phyloP scores from a whole-genome alignment of 2,329 filamentous ascomycete genomes.

The Diaporthe sp. region DNA sequence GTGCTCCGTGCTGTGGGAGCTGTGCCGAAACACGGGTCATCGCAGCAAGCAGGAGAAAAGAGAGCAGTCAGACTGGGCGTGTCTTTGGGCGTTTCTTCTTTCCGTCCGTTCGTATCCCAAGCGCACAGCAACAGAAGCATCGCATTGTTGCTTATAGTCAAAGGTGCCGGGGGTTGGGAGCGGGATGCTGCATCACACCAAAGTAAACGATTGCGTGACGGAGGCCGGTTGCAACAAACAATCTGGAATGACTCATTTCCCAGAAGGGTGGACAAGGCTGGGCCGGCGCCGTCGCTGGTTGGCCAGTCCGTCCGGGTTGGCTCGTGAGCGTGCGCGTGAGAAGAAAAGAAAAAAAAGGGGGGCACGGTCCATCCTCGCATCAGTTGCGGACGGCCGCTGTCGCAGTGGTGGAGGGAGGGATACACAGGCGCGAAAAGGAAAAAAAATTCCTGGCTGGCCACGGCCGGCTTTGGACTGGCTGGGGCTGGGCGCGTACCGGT shows the following conservation, averaged over 20 bases:
- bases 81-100: neutral
- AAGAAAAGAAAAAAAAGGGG: conserved; percentile 26
- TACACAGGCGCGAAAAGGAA: conserved; percentile 35
- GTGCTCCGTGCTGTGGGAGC: neutral
- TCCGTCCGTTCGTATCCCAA: neutral
- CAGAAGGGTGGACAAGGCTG: conserved; percentile 36
- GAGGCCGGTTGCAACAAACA: conserved; percentile 24
- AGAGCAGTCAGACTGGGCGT: neutral
- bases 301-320: conserved; percentile 26
- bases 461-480: conserved; percentile 6
- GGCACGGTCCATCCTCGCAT: conserved; percentile 36
- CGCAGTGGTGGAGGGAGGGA: conserved; percentile 29
- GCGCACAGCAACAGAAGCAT: conserved; percentile 16
- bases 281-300: conserved; percentile 25
- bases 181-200: conserved; percentile 12
- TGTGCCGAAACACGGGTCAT: neutral
- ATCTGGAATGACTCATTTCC: conserved; percentile 39
- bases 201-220: conserved; percentile 34
- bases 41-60: neutral
- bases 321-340: conserved; percentile 23
- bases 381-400: conserved; percentile 30
- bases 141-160: conserved; percentile 19
- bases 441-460: conserved; percentile 32
- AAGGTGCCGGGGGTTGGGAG: neutral
- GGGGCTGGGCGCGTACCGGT: conserved; percentile 34